Evolutionary conservation across 164 flowering plant species (phyloP), one percentile per base, ranked within the genome.

Genomic region (Amborella trichopoda): DNA sequence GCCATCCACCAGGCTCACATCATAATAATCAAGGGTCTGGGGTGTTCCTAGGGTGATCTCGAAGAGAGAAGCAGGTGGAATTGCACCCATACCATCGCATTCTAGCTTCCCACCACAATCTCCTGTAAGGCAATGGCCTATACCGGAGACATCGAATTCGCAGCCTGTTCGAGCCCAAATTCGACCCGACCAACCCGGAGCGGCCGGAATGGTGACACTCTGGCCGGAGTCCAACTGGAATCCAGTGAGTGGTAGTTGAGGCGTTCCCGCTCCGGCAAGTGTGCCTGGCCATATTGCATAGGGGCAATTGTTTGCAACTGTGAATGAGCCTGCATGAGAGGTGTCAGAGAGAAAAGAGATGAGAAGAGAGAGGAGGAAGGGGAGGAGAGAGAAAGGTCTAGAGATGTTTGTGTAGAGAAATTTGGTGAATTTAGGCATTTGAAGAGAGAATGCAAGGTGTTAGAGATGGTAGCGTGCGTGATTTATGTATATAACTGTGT

Each of bases 91-190:
- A n/a, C 94, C 94, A 27, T 46, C 54, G 41, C 96, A 83, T 55
- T 77, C 75, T 38, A 81, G 50, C 63, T 56, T 70, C 5, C 90
- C 85, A 0, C 81, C 87, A 37, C 94, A 83, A 28, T 83, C 96
- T 21, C 83, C 96, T 0, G 96, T 87, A 21, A 50, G 69, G 43
- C 94, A 83, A 2, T 53, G 38, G 5, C 94, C 90, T 0, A 21
- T 38, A 6, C 88, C 94, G 0, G 62, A 27, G 25, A 32, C 61
- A 38, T 77, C 81, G 24, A 83, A 87, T 0, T 23, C 52, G 73
- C 96, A 83, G 1, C 83, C 86, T 0, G 91, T 83, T 56, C 96
- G 64, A 0, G 71, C 94, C 94, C 90, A 87, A 3, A 87, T 69
- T 17, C 94, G 55, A 4, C 96, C 96, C 0, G 94, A 79, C 94